A percentile compares a stretch with the other conserved stretches of the same genome.
These are phyloP conservation scores for Phytophthora fragariae DNA, from an alignment of 352 stramenopile genomes.

Conservation along the genomic window DNA sequence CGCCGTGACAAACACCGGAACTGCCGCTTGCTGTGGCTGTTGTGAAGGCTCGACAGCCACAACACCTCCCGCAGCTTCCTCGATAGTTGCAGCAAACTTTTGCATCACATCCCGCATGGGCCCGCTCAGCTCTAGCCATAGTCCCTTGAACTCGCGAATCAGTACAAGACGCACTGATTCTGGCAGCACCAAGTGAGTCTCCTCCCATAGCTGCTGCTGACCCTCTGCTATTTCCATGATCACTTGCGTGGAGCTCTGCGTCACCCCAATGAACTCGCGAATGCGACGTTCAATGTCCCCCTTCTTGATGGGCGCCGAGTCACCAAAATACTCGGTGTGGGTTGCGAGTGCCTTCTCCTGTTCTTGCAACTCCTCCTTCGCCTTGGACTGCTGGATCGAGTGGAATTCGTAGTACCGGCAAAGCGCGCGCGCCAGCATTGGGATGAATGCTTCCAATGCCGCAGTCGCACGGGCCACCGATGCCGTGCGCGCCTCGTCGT, in stretches of 20 bases:
- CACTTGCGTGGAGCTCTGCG: conserved; percentile 55
- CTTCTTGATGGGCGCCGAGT: conserved; percentile 67
- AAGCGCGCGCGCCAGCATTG: conserved; percentile 53
- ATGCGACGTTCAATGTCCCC: conserved; percentile 75
- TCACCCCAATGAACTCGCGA: conserved; percentile 65
- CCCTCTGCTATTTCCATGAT: conserved; percentile 63
- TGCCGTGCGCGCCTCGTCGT: conserved; percentile 34
- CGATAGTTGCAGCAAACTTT: conserved; percentile 38
- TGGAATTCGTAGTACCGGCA: conserved; percentile 71
- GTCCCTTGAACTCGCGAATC: conserved; percentile 48
- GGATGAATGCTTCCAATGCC: conserved; percentile 52
- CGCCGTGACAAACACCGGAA: conserved; percentile 6
- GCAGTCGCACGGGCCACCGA: conserved; percentile 42
- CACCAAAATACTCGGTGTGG: conserved; percentile 70
- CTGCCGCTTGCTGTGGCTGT: not conserved
- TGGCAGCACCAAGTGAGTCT: conserved; percentile 45
- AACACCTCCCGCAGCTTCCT: conserved; percentile 26
- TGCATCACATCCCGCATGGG: conserved; percentile 65
- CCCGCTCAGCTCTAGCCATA: conserved; percentile 57
- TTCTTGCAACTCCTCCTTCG: conserved; percentile 53
- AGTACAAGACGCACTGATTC: conserved; percentile 46
- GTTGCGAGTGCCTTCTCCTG: conserved; percentile 52
- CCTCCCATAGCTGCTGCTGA: conserved; percentile 65
- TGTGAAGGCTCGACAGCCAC: conserved; percentile 25
- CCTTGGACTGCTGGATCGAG: conserved; percentile 56